phyloP scores from a whole-genome alignment of 768 basidiomycete genomes.

The Kwoniella sp. region DNA sequence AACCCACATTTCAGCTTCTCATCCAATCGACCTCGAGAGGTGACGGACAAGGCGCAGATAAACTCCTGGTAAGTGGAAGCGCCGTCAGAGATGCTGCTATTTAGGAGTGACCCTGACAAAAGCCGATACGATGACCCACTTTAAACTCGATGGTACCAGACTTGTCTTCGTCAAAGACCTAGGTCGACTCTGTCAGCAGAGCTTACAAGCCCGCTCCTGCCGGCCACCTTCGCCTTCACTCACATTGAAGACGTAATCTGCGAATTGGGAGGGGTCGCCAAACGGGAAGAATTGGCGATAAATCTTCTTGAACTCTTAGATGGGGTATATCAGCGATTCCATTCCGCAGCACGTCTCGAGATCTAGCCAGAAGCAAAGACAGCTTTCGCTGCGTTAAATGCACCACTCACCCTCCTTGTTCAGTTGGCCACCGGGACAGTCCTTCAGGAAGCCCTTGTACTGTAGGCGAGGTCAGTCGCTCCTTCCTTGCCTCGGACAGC shows the following conservation, averaged over 20 bases:
- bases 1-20: slow-evolving; percentile 94
- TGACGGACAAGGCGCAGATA: slow-evolving; percentile 94
- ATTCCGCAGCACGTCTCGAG: no score
- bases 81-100: background rate
- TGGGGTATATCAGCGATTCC: no score
- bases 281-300: slow-evolving; percentile 99
- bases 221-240: no score
- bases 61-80: slow-evolving; percentile 55
- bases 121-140: slow-evolving; percentile 54
- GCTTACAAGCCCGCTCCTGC: no score
- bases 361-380: no score
- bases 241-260: slow-evolving; percentile 97
- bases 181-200: no score
- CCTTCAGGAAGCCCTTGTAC: slow-evolving; percentile 99
- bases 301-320: slow-evolving; percentile 92
- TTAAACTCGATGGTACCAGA: slow-evolving; percentile 88
- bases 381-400: no score
- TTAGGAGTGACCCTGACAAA: background rate
- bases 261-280: slow-evolving; percentile 93
- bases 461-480: slow-evolving; percentile 48
- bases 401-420: slow-evolving; percentile 62
- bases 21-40: slow-evolving; percentile 84
- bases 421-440: slow-evolving; percentile 94
- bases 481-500: background rate
- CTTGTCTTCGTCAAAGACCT: slow-evolving; percentile 52